Percentiles rank a stretch among this genome's conserved stretches.
Conservation (phyloP, 2,329 filamentous ascomycete genomes). For the Gnomoniopsis sp. region DNA sequence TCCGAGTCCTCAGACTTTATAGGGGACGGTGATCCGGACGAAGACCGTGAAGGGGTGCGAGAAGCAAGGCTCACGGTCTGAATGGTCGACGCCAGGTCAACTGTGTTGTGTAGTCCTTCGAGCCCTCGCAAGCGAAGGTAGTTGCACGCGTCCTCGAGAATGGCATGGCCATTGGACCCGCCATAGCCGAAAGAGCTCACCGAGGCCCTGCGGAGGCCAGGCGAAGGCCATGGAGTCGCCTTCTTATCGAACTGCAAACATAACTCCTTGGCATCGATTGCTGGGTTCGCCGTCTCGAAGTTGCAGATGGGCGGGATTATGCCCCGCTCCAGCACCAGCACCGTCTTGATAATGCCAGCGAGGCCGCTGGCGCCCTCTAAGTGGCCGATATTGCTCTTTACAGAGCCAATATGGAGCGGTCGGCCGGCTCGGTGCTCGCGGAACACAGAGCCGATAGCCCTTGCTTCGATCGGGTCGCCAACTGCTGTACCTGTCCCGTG, state of each 20-base stretch:
- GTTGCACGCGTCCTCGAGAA: neutral
- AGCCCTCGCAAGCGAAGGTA: neutral
- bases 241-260: neutral
- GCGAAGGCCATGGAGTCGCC: slow-evolving; percentile 1
- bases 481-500: slow-evolving; percentile 16
- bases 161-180: slow-evolving; percentile 3
- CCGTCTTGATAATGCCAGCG: slow-evolving; percentile 19
- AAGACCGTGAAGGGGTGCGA: neutral
- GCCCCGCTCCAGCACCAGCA: slow-evolving; percentile 18
- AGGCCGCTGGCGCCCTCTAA: slow-evolving; percentile 18
- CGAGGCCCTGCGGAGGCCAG: neutral
- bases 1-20: too few relatives aligned
- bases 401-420: neutral
- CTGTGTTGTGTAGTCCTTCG: neutral
- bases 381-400: slow-evolving; percentile 7
- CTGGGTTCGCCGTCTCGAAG: slow-evolving; percentile 16
- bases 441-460: slow-evolving; percentile 37
- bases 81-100: neutral
- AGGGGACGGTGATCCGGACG: neutral
- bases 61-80: neutral
- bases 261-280: neutral
- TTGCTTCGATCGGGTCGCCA: slow-evolving; percentile 43
- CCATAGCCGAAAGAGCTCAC: slow-evolving; percentile 5
- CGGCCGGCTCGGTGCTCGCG: neutral
- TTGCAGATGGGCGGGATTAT: slow-evolving; percentile 16